These are phyloP conservation scores for Rhizopogon vinicolor DNA, from an alignment of 768 basidiomycete species.

Conservation along the genomic window DNA sequence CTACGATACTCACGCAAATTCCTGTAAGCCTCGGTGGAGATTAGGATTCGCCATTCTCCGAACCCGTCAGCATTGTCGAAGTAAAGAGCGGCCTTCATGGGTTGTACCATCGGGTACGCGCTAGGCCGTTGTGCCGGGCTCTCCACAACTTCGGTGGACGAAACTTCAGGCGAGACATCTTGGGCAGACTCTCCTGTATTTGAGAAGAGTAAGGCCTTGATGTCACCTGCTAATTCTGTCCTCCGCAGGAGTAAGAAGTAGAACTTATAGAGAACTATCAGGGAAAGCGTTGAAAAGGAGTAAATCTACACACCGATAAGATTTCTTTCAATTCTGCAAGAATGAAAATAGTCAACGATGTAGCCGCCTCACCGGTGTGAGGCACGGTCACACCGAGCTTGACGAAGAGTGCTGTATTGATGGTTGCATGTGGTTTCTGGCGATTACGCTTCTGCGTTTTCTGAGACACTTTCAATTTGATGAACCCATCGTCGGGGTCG, in stretches of 20 bases:
- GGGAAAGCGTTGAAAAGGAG: not conserved
- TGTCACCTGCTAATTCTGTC: slow-evolving; percentile 7
- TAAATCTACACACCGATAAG: slow-evolving; percentile 22
- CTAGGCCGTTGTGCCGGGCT: slow-evolving; percentile 4
- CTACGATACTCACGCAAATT: slow-evolving; percentile 45
- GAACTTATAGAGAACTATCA: slow-evolving; percentile 9
- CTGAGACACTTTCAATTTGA: slow-evolving; percentile 19
- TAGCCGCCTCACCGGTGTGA: slow-evolving; percentile 12
- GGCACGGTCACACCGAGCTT: slow-evolving; percentile 26
- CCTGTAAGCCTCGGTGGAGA: slow-evolving; percentile 45
- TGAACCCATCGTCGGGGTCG: slow-evolving; percentile 4
- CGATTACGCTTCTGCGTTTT: slow-evolving; percentile 19
- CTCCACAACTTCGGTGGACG: not conserved
- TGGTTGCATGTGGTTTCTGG: slow-evolving; percentile 3
- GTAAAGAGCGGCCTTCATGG: slow-evolving; percentile 56
- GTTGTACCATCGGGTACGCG: slow-evolving; percentile 45
- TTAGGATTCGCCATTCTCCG: slow-evolving; percentile 59
- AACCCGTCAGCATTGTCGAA: slow-evolving; percentile 57
- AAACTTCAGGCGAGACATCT: not conserved
- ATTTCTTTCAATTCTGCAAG: slow-evolving; percentile 18
- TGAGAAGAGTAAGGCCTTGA: slow-evolving; percentile 2
- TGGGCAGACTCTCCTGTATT: not conserved
- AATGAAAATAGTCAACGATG: slow-evolving; percentile 10
- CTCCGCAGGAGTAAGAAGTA: slow-evolving; percentile 19
- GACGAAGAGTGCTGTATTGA: slow-evolving; percentile 27